Evolutionary conservation across 2,329 filamentous ascomycete species (phyloP), one percentile per base, ranked within the genome.

Genomic region (Huntiella bhutanensis): DNA sequence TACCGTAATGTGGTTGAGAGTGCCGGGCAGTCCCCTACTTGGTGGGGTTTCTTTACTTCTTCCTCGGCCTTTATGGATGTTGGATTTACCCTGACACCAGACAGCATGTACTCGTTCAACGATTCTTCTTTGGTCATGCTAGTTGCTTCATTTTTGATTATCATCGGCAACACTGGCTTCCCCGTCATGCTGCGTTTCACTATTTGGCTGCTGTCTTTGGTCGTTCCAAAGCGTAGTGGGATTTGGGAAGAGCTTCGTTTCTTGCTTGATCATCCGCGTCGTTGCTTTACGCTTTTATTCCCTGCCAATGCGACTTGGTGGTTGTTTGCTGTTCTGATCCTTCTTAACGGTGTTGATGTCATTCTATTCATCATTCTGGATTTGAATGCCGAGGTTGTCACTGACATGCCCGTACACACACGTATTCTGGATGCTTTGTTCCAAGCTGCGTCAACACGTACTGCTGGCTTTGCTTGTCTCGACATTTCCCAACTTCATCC

Each of bases 111-210:
- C 37, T 88, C 84, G 0, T 96, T 96, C 60, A 77, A 84, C 54
- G 72, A 66, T 6, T 83, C 85, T 1, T 67, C 81, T 5, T 81
- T 84, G 54, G 77, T 81, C 1, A 66, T 96, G 40, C 66, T 95
- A 16, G 58, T 91, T 38, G 75, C 86, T 62, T 76, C 77, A 5
- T 93, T 93, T 54, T 71, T 96, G 37, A 91, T 96, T 57, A 77
- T 96, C 51, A 85, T 94, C 51, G 88, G 88, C 47, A 96, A 96
- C 56, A 96, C 88, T 0, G 91, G 82, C 0, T 96, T 96, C 54
- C 91, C 88, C 0, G 83, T 91, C 56, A 87, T 95, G 80, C 72
- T 96, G 17, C 81, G 91, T 5, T 82, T 95, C 56, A 75, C 91
- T 51, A 96, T 98, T 51, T 98, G 91, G 88, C 55, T 80, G 1